phyloP scores from a whole-genome alignment of 495 filamentous ascomycete species.

The Annulohypoxylon moriforme region DNA sequence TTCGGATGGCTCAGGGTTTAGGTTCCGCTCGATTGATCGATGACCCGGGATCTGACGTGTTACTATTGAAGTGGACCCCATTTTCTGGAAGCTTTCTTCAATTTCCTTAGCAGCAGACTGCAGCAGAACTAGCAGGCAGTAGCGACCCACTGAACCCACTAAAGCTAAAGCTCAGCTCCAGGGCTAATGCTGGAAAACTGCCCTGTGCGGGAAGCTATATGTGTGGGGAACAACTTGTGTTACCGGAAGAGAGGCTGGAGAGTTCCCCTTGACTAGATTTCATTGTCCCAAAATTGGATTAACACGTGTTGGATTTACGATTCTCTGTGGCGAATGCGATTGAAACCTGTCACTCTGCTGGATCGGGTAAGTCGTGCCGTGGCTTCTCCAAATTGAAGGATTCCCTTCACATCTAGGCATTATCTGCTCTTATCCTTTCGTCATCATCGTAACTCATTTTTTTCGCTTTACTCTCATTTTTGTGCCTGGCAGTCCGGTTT shows the following conservation, averaged over 20 bases:
- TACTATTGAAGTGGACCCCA: background rate
- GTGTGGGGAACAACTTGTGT: background rate
- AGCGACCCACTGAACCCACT: background rate
- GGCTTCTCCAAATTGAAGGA: background rate
- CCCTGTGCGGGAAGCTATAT: background rate
- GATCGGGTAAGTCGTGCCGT: background rate
- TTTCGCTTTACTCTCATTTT: background rate
- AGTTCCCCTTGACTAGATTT: background rate
- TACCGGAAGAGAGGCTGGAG: background rate
- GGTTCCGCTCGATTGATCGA: background rate
- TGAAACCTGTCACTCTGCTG: background rate
- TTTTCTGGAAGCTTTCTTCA: conserved; percentile 25
- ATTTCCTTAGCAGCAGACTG: no score
- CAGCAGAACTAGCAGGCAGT: no score
- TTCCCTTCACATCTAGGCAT: background rate
- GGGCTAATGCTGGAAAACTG: background rate
- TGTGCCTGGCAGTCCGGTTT: background rate
- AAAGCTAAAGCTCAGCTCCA: conserved; percentile 26
- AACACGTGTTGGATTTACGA: background rate
- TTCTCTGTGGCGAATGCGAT: background rate
- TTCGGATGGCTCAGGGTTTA: background rate
- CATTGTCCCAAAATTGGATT: background rate
- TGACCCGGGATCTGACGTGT: background rate
- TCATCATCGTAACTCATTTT: background rate
- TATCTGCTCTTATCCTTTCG: background rate